Evolutionary conservation across 345 rosid species (phyloP), one percentile per base, ranked within the genome.

Genomic region (Gossypium raimondii): DNA sequence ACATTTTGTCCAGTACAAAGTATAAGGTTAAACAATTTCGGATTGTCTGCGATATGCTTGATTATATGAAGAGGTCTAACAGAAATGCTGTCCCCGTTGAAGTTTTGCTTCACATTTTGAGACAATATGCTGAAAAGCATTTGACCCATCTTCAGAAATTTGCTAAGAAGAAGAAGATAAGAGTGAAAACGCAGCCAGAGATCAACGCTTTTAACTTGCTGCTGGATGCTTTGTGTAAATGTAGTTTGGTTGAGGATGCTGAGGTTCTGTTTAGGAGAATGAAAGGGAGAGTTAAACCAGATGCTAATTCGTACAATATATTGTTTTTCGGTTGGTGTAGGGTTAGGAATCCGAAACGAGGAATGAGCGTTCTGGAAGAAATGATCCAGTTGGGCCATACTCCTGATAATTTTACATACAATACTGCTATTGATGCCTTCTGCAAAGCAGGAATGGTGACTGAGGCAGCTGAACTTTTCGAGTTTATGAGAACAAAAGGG

Each of bases 261-360:
- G 92, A 88, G 70, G 78, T 70, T 34, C 10, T 93, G 87, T 75
- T 90, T 79, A 82, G 64, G 70, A 85, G 86, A 75, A 71, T 93
- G 88, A 89, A 86, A 77, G 72, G 56, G 18, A 89, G 50, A 79
- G 73, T 93, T 75, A 89, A 86, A 77, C 94, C 96, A 0, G 87
- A 92, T 82, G 86, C 86, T 18, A 86, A 79, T 85, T 86, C 94
- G 0, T 93, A 78, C 43, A 95, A 90, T 79, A 79, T 88, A 11
- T 81, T 95, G 89, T 95, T 91, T 78, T 91, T 95, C 41, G 97
- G 99, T 53, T 93, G 97, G 85, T 92, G 97, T 78, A 85, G 98
- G 75, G 94, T 93, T 59, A 91, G 94, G 73, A 86, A 89, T 24
- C 98, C 97, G 0, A 85, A 67, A 43, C 85, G 85, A 75, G 98